Base-by-base conservation (phyloP, 139 green algal species). In the Closterium sp. region DNA sequence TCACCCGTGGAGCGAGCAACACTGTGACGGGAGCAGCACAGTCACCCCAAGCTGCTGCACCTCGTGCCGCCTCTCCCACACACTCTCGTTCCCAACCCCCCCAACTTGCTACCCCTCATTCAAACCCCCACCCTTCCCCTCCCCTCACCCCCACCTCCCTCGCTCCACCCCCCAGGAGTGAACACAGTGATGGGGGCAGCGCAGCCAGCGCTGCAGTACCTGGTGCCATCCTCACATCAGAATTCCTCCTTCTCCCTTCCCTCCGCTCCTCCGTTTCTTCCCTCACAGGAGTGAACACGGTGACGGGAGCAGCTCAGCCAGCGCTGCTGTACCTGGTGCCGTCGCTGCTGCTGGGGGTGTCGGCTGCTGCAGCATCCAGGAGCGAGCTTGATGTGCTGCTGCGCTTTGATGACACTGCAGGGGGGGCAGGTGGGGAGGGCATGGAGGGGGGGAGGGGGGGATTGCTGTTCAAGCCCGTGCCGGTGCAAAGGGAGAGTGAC, bases 321-420 rank as follows among this genome's bases (percentile, higher is more conserved):
- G 91, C 91, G 5, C 87, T 93, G 43, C 87, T 93, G 34, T 93
- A 92, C 33, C 88, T 93, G 55, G 91, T 93, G 36, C 91, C 91
- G 36, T 36, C 90, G 23, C 4, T 91, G 66, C 90, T 93, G 34
- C 32, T 69, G 38, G 90, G 90, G 16, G 84, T 90, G 23, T 31
- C 23, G 10, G 36, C 33, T 19, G 84, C 38, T 32, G 90, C 90
- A 23, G 25, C 90, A 21, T 6, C 33, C 1, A 2, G 84, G 21
- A 64, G 36, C 19, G 90, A 92, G 84, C 35, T 84, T 6, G 32
- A 34, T 33, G 25, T 83, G 25, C 33, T 92, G 1, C 25, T 92
- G 55, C 55, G 55, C 12, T 76, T 76, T 12, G 55, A 76, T 76
- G 55, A 76, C 55, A 76, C 38, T 66, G 38, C 38, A 66, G 38